Evolutionary conservation across 768 basidiomycete species (phyloP), one percentile per base, ranked within the genome.

Genomic region (Mycena vulgaris): DNA sequence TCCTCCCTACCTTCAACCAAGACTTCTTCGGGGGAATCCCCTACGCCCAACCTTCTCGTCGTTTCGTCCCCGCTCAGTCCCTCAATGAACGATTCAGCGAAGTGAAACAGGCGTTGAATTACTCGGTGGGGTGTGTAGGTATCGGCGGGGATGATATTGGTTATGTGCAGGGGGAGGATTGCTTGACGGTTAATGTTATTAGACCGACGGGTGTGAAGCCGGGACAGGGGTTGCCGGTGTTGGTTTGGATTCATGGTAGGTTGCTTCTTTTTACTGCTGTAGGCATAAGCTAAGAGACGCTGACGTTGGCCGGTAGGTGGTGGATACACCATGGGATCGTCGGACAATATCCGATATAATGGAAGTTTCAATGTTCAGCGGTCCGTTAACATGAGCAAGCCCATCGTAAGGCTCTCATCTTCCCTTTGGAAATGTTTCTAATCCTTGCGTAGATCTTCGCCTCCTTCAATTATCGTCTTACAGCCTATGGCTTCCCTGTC

Each of bases 281-380:
- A 64, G 63, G 51, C 55, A 64, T 64, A 64, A 64, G 63, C 52
- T 64, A 52, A 63, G 63, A 64, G 52, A 64, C 52, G 63, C 63
- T 64, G 63, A 55, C 63, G 30, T 31, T 64, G 40, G 63, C 52
- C 52, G 45, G 28, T 64, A 64, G 63, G 63, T 55, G 63, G 63
- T 55, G 63, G 11, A 64, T 64, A 64, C 63, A 28, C 16, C 52
- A 64, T 64, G 63, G 63, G 63, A 64, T 64, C 63, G 40, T 64
- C 63, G 53, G 63, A 64, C 63, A 64, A 64, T 64, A 64, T 64
- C 63, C 63, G 63, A 64, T 64, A 64, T 56, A 64, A 64, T 64
- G 63, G 63, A 64, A 64, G 63, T 64, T 64, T 64, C 63, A 64
- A 64, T 56, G 63, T 64, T 64, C 63, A 64, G 63, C 63, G 63